Evolutionary conservation across 768 basidiomycete genomes (phyloP).

Genomic region (Austroboletus festivus): DNA sequence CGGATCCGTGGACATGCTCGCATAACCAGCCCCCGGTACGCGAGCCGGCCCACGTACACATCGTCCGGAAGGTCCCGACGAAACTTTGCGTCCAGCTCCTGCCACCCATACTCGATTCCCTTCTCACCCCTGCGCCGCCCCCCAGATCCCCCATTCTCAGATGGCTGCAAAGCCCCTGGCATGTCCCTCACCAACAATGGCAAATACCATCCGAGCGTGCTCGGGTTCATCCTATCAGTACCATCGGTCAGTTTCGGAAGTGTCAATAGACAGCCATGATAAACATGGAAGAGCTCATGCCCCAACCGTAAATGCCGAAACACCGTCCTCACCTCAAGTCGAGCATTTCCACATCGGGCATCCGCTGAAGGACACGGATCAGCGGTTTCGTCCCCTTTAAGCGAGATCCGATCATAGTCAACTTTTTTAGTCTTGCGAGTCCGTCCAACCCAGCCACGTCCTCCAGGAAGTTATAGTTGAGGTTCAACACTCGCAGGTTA

Average conservation of each 20-base stretch:
- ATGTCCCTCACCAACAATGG: constrained; percentile 74
- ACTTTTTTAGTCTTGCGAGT: constrained; percentile 70
- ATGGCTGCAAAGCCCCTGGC: constrained; percentile 65
- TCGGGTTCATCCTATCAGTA: constrained; percentile 82
- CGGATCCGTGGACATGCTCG: constrained; percentile 60
- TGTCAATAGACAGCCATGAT: constrained; percentile 7
- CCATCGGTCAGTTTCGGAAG: constrained; percentile 26
- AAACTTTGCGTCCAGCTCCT: constrained; percentile 80
- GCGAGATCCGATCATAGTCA: constrained; percentile 84
- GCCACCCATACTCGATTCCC: constrained; percentile 48
- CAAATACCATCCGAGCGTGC: constrained; percentile 93
- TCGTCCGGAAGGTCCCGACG: constrained; percentile 87
- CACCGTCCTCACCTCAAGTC: constrained; percentile 73
- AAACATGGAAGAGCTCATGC: neutral
- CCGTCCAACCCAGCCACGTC: constrained; percentile 66
- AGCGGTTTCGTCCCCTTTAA: constrained; percentile 72
- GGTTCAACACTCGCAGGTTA: constrained; percentile 86
- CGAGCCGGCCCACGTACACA: constrained; percentile 80
- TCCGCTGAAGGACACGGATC: constrained; percentile 64
- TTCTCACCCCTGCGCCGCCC: constrained; percentile 31
- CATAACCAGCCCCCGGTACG: constrained; percentile 89
- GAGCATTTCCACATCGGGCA: constrained; percentile 82
- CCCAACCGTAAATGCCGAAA: constrained; percentile 12
- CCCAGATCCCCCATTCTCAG: constrained; percentile 35
- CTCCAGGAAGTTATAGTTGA: constrained; percentile 96